Base-by-base conservation (phyloP, 768 basidiomycete genomes). In the Lactarius trivialis region DNA sequence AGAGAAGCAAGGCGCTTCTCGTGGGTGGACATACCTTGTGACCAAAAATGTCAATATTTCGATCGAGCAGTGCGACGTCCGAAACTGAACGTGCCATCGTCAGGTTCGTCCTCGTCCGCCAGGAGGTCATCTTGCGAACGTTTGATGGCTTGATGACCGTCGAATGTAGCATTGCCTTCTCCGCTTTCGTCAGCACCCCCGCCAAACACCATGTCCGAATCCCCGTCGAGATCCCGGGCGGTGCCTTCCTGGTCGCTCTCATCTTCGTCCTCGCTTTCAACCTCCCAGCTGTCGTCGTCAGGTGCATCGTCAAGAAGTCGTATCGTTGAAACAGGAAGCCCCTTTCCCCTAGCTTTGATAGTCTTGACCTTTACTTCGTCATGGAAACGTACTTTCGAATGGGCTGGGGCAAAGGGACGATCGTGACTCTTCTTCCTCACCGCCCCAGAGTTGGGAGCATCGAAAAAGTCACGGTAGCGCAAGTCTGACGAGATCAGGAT, bases 381-480 rank as follows among this genome's bases (percentile, higher is more conserved):
- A 69, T 86, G 81, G 71, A 95, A 95, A 24, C 88, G 85, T 12
- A 94, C 93, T 58, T 73, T 71, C 54, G 64, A 49, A 67, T 64
- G 8, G 68, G 53, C 45, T 30, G 68, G 7, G 60, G 60, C 57
- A 2, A 68, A 53, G 14, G 68, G 43, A 1, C 68, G 60, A 53
- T 71, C 69, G 45, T 65, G 7, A 17, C 34, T 67, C 63, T 71
- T 71, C 66, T 45, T 51, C 41, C 67, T 65, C 19, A 55, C 30
- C 52, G 61, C 58, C 15, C 57, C 58, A 36, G 70, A 56, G 58
- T 45, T 67, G 24, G 68, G 72, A 7, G 68, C 64, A 14, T 83
- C 88, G 70, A 94, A 95, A 75, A 94, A 95, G 70, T 93, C 91
- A 39, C 74, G 73, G 72, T 93, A 95, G 73, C 78, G 83, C 7